phyloP scores from a whole-genome alignment of 495 filamentous ascomycete species.

The Xylaria longipes region DNA sequence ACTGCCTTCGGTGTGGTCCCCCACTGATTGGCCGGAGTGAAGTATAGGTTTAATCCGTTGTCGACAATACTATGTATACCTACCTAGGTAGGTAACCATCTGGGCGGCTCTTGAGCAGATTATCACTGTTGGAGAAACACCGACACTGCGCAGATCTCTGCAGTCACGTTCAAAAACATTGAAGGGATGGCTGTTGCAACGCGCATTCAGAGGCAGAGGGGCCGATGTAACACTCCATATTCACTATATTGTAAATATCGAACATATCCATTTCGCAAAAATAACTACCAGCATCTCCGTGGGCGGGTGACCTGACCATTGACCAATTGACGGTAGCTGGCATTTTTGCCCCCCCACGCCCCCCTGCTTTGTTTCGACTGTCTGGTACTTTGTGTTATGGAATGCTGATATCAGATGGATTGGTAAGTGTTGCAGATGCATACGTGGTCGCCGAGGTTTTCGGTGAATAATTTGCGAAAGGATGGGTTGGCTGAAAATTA shows the following conservation, averaged over 20 bases:
- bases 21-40: neutral
- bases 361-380: conserved; percentile 15
- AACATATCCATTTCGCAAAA: neutral
- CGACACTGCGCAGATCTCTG: neutral
- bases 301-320: neutral
- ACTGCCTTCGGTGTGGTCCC: neutral
- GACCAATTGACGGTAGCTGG: neutral
- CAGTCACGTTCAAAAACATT: neutral
- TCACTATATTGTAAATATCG: neutral
- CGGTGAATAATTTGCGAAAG: conserved; percentile 22
- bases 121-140: neutral
- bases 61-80: no score
- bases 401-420: conserved; percentile 15
- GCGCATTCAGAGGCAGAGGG: neutral
- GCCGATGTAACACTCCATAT: neutral
- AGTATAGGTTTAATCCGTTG: neutral
- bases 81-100: no score
- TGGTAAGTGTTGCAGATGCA: conserved; percentile 16
- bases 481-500: conserved; percentile 20
- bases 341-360: neutral
- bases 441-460: conserved; percentile 27
- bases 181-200: conserved; percentile 8
- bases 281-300: neutral
- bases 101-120: neutral
- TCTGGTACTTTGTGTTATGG: conserved; percentile 10